phyloP scores from a whole-genome alignment of 2,329 filamentous ascomycete genomes.

The Aspergillus viridinutans region DNA sequence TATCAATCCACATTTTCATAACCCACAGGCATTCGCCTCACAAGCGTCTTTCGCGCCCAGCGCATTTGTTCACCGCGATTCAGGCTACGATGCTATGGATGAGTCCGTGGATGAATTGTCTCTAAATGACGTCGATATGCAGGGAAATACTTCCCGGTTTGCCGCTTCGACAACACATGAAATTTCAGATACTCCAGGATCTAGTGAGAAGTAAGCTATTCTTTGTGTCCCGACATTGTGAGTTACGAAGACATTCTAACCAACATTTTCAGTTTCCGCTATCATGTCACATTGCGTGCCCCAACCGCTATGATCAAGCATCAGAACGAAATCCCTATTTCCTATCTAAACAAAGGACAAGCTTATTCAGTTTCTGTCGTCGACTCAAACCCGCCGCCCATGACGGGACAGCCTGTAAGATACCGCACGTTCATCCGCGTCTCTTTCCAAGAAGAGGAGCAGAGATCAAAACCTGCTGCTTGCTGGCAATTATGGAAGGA shows the following conservation, averaged over 20 bases:
- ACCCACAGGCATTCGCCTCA: conserved; percentile 68
- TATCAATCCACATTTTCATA: conserved; percentile 57
- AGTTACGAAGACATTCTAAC: conserved; percentile 13
- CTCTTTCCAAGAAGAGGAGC: conserved; percentile 94
- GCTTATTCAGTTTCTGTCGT: conserved; percentile 82
- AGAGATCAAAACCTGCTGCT: conserved; percentile 72
- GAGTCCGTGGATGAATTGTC: conserved; percentile 63
- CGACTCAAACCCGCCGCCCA: conserved; percentile 65
- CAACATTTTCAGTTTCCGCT: conserved; percentile 64
- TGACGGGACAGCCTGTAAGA: conserved; percentile 57
- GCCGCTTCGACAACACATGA: conserved; percentile 25
- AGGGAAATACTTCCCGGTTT: conserved; percentile 51
- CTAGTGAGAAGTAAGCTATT: conserved; percentile 51
- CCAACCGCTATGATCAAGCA: conserved; percentile 92
- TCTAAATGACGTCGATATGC: conserved; percentile 52
- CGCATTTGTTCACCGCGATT: conserved; percentile 74
- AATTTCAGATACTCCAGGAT: conserved; percentile 23
- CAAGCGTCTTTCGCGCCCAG: conserved; percentile 65
- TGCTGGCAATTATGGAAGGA: conserved; percentile 97
- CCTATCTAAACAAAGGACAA: conserved; percentile 96
- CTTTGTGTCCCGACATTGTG: neutral
- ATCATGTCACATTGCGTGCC: conserved; percentile 83
- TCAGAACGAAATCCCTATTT: conserved; percentile 87
- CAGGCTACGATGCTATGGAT: conserved; percentile 74
- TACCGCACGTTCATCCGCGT: conserved; percentile 93